These are phyloP conservation scores for Aspergillus latus DNA, from an alignment of 2,329 filamentous ascomycete genomes.

Conservation along the genomic window DNA sequence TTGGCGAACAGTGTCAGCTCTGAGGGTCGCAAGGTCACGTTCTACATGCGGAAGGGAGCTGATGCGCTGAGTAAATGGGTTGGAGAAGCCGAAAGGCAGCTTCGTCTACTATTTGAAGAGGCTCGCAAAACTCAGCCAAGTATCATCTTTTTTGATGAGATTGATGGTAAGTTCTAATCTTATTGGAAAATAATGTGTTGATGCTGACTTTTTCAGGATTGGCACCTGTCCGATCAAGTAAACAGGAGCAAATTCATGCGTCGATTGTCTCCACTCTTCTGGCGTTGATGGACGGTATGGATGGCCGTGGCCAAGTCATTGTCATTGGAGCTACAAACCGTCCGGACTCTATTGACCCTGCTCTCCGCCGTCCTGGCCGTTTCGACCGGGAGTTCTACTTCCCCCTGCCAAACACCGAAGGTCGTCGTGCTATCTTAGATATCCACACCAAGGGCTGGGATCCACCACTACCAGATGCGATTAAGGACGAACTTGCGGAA, in stretches of 20 bases:
- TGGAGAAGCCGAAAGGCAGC: conserved; percentile 92
- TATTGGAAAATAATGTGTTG: not conserved
- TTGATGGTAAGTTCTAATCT: conserved; percentile 65
- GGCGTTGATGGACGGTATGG: conserved; percentile 96
- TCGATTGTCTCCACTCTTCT: conserved; percentile 95
- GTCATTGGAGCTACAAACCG: conserved; percentile 98
- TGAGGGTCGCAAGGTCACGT: conserved; percentile 91
- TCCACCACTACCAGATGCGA: conserved; percentile 66
- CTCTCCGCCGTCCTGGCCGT: conserved; percentile 86
- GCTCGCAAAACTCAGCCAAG: conserved; percentile 93
- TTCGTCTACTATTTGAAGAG: conserved; percentile 91
- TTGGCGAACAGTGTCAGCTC: conserved; percentile 87
- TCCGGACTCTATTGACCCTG: conserved; percentile 93
- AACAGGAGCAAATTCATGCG: conserved; percentile 97
- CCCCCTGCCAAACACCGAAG: conserved; percentile 78
- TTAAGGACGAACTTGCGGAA: conserved; percentile 79
- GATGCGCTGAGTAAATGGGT: conserved; percentile 99
- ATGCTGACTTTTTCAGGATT: conserved; percentile 48
- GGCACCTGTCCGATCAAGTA: conserved; percentile 92
- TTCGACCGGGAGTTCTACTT: conserved; percentile 99
- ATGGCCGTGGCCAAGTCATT: conserved; percentile 95
- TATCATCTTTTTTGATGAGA: conserved; percentile 99
- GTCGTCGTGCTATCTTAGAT: conserved; percentile 80
- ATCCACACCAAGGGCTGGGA: conserved; percentile 97
- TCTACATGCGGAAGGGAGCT: conserved; percentile 99